Evolutionary conservation across 176 grass and related monocot species (phyloP), one percentile per base, ranked within the genome.

Genomic region (Bromus sterilis): DNA sequence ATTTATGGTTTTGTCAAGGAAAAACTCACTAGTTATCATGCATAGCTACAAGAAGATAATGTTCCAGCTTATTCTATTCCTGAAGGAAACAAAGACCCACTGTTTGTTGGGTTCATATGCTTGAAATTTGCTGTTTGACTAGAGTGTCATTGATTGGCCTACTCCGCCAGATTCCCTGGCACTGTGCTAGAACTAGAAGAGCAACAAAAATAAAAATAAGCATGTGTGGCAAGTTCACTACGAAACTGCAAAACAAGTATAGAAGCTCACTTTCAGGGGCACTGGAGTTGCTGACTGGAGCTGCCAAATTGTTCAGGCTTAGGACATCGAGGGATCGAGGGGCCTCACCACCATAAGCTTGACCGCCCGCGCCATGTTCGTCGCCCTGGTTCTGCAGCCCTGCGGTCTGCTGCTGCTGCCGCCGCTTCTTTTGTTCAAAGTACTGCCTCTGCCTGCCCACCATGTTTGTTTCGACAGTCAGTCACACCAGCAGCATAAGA

Each of bases 401-500:
- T 70, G 56, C 43, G 65, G 31, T 60, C 40, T 93, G 88, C 41
- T 95, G 92, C 44, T 94, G 89, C 39, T 94, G 92, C 41, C 87
- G 92, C 55, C 89, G 78, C 84, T 90, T 93, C 87, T 92, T 98
- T 75, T 95, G 93, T 29, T 98, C 91, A 59, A 98, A 98, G 84
- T 95, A 98, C 76, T 95, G 96, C 66, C 90, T 95, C 87, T 98
- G 96, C 62, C 96, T 98, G 74, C 57, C 49, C 35, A 46, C 21
- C 79, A 83, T 89, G 36, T 81, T 76, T 56, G 70, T 67, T 46
- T 12, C 31, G 16, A 8, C 1, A 70, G 15, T 73, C 46, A 83
- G 71, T 33, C 62, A 7, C 31, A n/a, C n/a, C n/a, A 77, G 36
- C 12, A 1, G 12, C 9, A 71, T 61, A 21, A 36, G 39, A 86